phyloP scores from a whole-genome alignment of 2,329 filamentous ascomycete genomes.

The Cladorrhinum sp. region DNA sequence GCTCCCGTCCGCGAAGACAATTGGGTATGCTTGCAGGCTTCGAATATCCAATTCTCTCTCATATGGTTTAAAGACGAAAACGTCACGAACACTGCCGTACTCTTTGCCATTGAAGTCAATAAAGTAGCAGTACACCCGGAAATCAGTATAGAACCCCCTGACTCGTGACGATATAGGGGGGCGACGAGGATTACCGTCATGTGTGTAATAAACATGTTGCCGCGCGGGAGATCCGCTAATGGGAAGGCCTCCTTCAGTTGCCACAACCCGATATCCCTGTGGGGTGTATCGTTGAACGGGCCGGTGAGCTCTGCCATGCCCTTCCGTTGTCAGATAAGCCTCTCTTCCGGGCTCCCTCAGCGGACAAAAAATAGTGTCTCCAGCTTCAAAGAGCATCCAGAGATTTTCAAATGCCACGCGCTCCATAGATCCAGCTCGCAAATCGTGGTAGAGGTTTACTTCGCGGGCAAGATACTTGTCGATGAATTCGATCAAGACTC shows the following conservation, averaged over 20 bases:
- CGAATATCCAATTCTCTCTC: constrained; percentile 24
- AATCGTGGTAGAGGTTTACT: background rate
- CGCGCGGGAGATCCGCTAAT: no score
- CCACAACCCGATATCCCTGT: constrained; percentile 23
- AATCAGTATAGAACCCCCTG: background rate
- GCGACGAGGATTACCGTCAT: no score
- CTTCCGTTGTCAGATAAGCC: background rate
- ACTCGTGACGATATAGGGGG: background rate
- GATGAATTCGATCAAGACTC: constrained; percentile 3
- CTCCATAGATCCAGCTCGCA: background rate
- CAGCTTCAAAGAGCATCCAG: constrained; percentile 30
- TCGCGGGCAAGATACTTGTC: constrained; percentile 12
- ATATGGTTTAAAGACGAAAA: constrained; percentile 29
- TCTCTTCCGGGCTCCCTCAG: background rate
- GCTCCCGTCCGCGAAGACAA: background rate
- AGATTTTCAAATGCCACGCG: constrained; percentile 25
- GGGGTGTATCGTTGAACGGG: constrained; percentile 8
- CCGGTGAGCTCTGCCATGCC: background rate
- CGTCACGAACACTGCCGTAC: constrained; percentile 22
- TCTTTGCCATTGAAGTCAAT: constrained; percentile 29
- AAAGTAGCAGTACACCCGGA: constrained; percentile 26
- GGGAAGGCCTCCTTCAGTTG: constrained; percentile 16
- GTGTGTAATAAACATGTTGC: no score
- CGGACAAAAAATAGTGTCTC: constrained; percentile 24
- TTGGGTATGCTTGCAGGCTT: background rate